These are phyloP conservation scores for Fusarium sp. DNA, from an alignment of 2,329 filamentous ascomycete species.

Conservation along the genomic window DNA sequence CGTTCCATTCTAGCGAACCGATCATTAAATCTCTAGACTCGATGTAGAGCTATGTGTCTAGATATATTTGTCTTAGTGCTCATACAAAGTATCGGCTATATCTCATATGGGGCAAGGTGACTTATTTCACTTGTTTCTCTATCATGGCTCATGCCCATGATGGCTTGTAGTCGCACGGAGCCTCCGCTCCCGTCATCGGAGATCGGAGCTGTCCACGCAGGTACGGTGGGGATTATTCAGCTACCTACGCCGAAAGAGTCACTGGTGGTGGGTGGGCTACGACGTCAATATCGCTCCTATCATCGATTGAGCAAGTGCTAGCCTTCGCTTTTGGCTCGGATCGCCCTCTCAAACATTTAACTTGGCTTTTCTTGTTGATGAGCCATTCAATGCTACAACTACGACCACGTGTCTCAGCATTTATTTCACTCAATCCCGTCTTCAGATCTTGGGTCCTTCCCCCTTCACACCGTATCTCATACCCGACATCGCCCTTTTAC, in stretches of 20 bases:
- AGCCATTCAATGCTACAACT: slow-evolving; percentile 39
- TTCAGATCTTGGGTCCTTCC: slow-evolving; percentile 22
- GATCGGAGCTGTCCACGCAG: slow-evolving; percentile 9
- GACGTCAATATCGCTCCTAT: slow-evolving; percentile 17
- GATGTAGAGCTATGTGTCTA: background rate
- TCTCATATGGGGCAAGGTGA: background rate
- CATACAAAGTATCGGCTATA: background rate
- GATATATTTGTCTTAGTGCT: background rate
- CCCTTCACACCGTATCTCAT: slow-evolving; percentile 24
- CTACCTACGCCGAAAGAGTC: slow-evolving; percentile 44
- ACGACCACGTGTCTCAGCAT: slow-evolving; percentile 39
- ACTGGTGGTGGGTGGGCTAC: slow-evolving; percentile 23
- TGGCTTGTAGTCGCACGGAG: background rate
- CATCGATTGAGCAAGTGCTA: slow-evolving; percentile 23
- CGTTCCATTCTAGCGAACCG: background rate
- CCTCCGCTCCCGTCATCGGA: slow-evolving; percentile 32
- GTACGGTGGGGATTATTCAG: slow-evolving; percentile 34
- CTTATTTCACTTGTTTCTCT: background rate
- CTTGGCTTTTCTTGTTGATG: slow-evolving; percentile 5
- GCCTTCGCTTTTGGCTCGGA: slow-evolving; percentile 21
- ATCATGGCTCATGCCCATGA: background rate
- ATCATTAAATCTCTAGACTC: background rate
- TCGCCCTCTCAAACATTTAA: slow-evolving; percentile 23
- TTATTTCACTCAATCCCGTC: slow-evolving; percentile 32
- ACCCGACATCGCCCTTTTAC: slow-evolving; percentile 24